Percentiles rank a stretch among this genome's conserved stretches.
Conservation (phyloP, 768 basidiomycete species). For the Lactarius hatsudake region DNA sequence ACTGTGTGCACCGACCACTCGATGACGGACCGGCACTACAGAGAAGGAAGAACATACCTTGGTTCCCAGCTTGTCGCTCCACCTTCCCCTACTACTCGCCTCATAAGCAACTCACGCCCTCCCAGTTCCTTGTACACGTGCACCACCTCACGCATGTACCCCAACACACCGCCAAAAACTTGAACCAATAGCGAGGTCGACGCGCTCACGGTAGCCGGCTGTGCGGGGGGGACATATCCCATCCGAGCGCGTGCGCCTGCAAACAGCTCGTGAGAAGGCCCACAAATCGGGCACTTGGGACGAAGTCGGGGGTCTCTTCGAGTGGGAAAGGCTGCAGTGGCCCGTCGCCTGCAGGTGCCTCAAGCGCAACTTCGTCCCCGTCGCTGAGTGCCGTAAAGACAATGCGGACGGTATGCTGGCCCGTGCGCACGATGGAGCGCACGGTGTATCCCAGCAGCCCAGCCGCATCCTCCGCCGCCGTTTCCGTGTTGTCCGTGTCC, state of each 20-base stretch:
- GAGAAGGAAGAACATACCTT: constrained; percentile 42
- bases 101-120: constrained; percentile 63
- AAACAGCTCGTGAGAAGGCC: constrained; percentile 57
- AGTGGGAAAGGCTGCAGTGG: constrained; percentile 48
- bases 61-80: constrained; percentile 56
- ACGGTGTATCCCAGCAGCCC: constrained; percentile 56
- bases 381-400: constrained; percentile 41
- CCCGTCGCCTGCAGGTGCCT: constrained; percentile 51
- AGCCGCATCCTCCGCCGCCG: constrained; percentile 28
- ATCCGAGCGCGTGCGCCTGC: constrained; percentile 61
- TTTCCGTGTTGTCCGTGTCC: constrained; percentile 37
- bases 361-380: constrained; percentile 34
- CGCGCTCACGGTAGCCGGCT: constrained; percentile 58
- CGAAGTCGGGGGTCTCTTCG: constrained; percentile 37
- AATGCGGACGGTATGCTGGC: constrained; percentile 41
- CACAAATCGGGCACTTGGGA: constrained; percentile 49
- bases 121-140: constrained; percentile 71
- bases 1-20: constrained; percentile 31
- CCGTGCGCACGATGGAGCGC: constrained; percentile 40
- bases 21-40: background rate
- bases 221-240: constrained; percentile 63
- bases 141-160: constrained; percentile 56
- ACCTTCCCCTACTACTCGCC: constrained; percentile 53
- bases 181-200: constrained; percentile 57
- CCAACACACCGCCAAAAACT: constrained; percentile 54